These are phyloP conservation scores for Tolypocladium endophyticum DNA, from an alignment of 2,329 filamentous ascomycete genomes.

Conservation along the genomic window DNA sequence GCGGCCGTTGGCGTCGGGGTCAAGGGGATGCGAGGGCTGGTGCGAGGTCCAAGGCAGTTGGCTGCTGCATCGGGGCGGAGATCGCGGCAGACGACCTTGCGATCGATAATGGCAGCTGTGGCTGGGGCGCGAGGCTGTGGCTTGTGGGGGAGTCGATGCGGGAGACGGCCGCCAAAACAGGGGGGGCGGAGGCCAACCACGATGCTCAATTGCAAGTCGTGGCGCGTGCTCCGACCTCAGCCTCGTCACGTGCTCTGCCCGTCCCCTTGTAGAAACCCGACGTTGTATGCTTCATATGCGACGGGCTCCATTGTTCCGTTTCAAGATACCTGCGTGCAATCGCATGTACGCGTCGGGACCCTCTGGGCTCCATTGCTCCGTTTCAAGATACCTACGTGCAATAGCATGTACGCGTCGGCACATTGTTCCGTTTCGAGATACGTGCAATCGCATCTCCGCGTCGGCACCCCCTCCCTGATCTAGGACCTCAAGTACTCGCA, in stretches of 20 bases:
- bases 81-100: background rate
- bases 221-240: background rate
- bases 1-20: background rate
- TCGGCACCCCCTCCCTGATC: too few species aligned
- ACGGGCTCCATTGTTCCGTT: too few species aligned
- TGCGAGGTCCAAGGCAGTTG: background rate
- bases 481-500: conserved; percentile 32
- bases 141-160: background rate
- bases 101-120: background rate
- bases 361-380: too few species aligned
- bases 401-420: too few species aligned
- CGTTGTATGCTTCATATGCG: too few species aligned
- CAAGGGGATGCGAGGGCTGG: too few species aligned
- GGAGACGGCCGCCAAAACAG: background rate
- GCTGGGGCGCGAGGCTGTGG: conserved; percentile 1
- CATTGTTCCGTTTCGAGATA: too few species aligned
- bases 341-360: background rate
- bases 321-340: background rate
- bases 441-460: too few species aligned
- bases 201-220: background rate
- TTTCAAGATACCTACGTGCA: too few species aligned
- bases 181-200: background rate
- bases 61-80: background rate
- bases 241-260: background rate
- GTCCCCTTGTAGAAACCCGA: too few species aligned